phyloP scores from a whole-genome alignment of 2,329 filamentous ascomycete species.

The Fusarium miscanthi region DNA sequence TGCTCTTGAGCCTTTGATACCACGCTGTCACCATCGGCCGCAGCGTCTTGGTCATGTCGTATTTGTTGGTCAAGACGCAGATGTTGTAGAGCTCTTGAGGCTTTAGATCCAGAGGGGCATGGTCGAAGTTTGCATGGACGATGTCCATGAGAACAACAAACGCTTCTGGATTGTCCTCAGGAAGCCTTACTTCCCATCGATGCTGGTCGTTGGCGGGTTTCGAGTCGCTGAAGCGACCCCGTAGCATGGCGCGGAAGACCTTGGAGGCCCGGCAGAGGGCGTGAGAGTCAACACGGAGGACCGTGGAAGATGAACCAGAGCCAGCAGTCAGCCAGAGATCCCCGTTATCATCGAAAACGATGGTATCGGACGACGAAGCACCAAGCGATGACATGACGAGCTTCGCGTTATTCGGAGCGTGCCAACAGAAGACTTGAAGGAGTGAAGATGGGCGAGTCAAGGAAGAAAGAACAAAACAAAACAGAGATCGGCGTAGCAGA shows the following conservation, averaged over 20 bases:
- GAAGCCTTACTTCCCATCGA: background rate
- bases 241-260: background rate
- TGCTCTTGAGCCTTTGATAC: background rate
- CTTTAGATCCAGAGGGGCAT: background rate
- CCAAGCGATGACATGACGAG: background rate
- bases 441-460: background rate
- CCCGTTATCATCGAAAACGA: background rate
- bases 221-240: background rate
- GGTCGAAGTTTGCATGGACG: background rate
- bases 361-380: background rate
- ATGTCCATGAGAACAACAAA: background rate
- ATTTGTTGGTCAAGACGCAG: conserved; percentile 3
- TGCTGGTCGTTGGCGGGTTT: background rate
- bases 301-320: background rate
- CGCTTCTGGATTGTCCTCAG: background rate
- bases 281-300: background rate
- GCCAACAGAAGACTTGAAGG: background rate
- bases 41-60: background rate
- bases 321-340: background rate
- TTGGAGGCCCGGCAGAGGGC: background rate
- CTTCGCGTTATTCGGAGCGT: background rate
- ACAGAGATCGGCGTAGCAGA: too few species aligned
- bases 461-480: background rate
- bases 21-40: background rate
- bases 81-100: background rate